These are phyloP conservation scores for Sungouiozyma ichnusensis DNA, from an alignment of 805 yeast species.

Conservation along the genomic window DNA sequence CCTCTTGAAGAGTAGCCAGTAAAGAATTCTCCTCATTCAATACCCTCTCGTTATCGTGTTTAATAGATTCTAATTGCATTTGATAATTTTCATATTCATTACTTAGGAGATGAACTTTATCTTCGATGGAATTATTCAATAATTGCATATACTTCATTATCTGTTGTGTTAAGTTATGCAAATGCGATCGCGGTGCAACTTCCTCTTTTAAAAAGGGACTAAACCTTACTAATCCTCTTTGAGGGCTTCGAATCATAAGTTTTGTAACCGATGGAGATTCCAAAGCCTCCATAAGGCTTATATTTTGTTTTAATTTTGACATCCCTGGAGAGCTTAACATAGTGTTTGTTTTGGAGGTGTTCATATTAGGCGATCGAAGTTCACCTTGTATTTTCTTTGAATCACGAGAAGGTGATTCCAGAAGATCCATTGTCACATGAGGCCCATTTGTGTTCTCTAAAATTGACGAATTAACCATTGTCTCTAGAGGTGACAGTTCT, in stretches of 20 bases:
- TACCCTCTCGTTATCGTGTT: background rate
- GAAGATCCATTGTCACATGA: slow-evolving; percentile 8
- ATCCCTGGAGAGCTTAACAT: background rate
- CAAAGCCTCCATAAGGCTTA: background rate
- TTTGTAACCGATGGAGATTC: background rate
- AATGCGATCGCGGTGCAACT: background rate
- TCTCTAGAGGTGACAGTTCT: slow-evolving; percentile 16
- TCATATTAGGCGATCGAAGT: background rate
- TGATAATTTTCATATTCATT: background rate
- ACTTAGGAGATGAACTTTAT: background rate
- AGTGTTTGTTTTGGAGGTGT: background rate
- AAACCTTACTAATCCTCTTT: background rate
- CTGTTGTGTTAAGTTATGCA: background rate
- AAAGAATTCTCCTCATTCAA: background rate
- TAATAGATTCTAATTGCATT: background rate
- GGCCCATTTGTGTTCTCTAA: slow-evolving; percentile 12
- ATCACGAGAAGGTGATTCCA: slow-evolving; percentile 18
- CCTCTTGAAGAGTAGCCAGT: no score
- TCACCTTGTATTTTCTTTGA: slow-evolving; percentile 42
- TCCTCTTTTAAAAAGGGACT: background rate
- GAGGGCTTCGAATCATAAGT: background rate
- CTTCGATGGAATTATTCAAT: background rate
- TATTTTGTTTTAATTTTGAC: background rate
- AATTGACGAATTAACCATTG: slow-evolving; percentile 21
- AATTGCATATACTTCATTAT: background rate